Conservation (phyloP, 495 filamentous ascomycete genomes). For the Xylaria grammica region DNA sequence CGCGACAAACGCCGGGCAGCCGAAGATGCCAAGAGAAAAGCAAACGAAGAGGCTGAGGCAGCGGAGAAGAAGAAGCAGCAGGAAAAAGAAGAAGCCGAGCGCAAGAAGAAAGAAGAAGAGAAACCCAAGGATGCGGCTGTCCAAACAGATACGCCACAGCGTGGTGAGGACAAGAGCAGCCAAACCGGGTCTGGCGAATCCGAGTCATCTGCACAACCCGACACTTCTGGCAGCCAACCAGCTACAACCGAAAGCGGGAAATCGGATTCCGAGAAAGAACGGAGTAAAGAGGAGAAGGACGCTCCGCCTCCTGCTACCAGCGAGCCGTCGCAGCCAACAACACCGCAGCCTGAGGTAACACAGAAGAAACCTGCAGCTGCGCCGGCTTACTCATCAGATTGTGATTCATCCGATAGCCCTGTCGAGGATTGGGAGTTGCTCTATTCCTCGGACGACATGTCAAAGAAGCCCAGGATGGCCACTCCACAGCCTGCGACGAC, state of each 20-base stretch:
- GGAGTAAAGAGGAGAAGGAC: conserved; percentile 25
- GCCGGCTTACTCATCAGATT: conserved; percentile 39
- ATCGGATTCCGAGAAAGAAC: conserved; percentile 24
- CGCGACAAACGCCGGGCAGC: conserved; percentile 55
- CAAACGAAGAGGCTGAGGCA: conserved; percentile 35
- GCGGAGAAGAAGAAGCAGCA: conserved; percentile 28
- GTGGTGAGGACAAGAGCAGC: conserved; percentile 36
- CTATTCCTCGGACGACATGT: conserved; percentile 57
- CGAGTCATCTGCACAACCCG: conserved; percentile 27
- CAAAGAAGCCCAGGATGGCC: conserved; percentile 50
- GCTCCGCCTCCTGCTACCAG: background rate
- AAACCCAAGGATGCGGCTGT: conserved; percentile 47
- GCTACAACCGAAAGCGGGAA: conserved; percentile 22
- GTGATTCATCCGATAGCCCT: conserved; percentile 54
- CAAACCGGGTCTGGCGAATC: conserved; percentile 25
- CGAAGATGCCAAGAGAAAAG: conserved; percentile 53
- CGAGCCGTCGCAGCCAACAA: background rate
- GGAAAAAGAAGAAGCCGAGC: conserved; percentile 35
- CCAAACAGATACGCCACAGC: conserved; percentile 37
- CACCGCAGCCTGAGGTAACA: background rate
- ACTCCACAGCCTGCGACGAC: conserved; percentile 31
- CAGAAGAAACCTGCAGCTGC: conserved; percentile 27
- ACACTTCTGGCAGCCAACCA: conserved; percentile 18
- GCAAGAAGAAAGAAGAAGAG: conserved; percentile 43
- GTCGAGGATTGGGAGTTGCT: conserved; percentile 57